These are phyloP conservation scores for Penicillium sclerotigenum DNA, from an alignment of 2,329 filamentous ascomycete species.

Conservation along the genomic window DNA sequence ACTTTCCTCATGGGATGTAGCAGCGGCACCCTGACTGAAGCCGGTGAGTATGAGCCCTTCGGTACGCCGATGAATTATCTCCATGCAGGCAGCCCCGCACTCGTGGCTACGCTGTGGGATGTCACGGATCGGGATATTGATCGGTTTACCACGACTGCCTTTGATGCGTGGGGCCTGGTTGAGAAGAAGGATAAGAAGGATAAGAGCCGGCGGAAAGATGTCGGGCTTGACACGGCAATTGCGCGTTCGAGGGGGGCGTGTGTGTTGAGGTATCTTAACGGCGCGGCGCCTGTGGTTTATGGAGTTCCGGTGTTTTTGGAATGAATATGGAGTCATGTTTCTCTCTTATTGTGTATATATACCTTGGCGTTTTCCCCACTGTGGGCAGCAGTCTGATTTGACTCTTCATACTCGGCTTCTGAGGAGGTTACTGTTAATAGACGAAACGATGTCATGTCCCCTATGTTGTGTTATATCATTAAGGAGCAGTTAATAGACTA, in stretches of 20 bases:
- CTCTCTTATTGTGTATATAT: conserved; percentile 1
- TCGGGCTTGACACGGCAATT: conserved; percentile 76
- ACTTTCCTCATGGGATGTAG: conserved; percentile 93
- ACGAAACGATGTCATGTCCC: neutral
- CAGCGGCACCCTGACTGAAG: conserved; percentile 74
- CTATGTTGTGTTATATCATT: neutral
- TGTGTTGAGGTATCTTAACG: conserved; percentile 85
- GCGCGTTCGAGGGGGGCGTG: conserved; percentile 72
- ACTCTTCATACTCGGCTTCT: neutral
- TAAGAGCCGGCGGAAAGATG: conserved; percentile 27
- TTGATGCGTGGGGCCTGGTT: conserved; percentile 84
- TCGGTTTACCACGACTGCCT: conserved; percentile 73
- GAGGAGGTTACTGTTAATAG: neutral
- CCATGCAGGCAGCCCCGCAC: conserved; percentile 77
- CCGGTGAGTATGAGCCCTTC: conserved; percentile 84
- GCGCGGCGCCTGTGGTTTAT: conserved; percentile 89
- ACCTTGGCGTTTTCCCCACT: conserved; percentile 13
- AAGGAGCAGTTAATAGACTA: neutral
- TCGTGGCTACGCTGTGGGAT: conserved; percentile 94
- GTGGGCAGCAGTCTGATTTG: conserved; percentile 17
- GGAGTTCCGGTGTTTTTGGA: conserved; percentile 84
- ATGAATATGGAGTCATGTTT: conserved; percentile 14
- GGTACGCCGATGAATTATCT: conserved; percentile 91
- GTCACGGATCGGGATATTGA: conserved; percentile 98
- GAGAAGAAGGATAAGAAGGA: conserved; percentile 38